phyloP scores from a whole-genome alignment of 306 rosid species.

The Betula pendula region DNA sequence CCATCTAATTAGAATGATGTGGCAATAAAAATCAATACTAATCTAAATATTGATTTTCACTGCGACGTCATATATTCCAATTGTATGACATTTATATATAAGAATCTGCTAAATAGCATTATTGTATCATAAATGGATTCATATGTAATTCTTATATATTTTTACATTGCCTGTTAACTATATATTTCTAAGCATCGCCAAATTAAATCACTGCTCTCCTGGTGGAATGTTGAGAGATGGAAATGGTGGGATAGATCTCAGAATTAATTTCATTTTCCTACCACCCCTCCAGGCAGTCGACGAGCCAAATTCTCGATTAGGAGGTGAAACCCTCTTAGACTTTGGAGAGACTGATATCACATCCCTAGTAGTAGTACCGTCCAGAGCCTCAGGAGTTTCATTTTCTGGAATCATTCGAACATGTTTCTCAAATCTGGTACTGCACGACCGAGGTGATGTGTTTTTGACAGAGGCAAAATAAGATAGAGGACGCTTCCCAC shows the following conservation, averaged over 20 bases:
- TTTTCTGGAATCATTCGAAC: slow-evolving; percentile 44
- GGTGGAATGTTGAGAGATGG: slow-evolving; percentile 75
- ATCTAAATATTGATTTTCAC: too few species aligned
- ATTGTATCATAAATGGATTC: neutral
- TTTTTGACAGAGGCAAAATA: slow-evolving; percentile 51
- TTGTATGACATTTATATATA: too few species aligned
- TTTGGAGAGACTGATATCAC: slow-evolving; percentile 74
- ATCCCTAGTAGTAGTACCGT: slow-evolving; percentile 42
- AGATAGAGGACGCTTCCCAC: slow-evolving; percentile 62
- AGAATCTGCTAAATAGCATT: too few species aligned
- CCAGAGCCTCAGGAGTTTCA: slow-evolving; percentile 58
- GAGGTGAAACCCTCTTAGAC: slow-evolving; percentile 78
- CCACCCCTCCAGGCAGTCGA: slow-evolving; percentile 56
- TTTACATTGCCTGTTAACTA: neutral
- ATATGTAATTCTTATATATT: neutral
- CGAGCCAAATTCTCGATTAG: slow-evolving; percentile 47
- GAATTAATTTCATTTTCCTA: slow-evolving; percentile 57
- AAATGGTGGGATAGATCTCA: slow-evolving; percentile 75
- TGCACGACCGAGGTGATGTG: slow-evolving; percentile 49
- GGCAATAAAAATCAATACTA: too few species aligned
- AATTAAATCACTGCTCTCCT: slow-evolving; percentile 9
- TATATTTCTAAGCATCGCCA: neutral
- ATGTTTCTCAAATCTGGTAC: slow-evolving; percentile 45
- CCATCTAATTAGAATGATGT: too few species aligned
- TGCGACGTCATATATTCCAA: too few species aligned